Conservation (phyloP, 73 alveolate species). For the Tetrahymena elliotti region DNA sequence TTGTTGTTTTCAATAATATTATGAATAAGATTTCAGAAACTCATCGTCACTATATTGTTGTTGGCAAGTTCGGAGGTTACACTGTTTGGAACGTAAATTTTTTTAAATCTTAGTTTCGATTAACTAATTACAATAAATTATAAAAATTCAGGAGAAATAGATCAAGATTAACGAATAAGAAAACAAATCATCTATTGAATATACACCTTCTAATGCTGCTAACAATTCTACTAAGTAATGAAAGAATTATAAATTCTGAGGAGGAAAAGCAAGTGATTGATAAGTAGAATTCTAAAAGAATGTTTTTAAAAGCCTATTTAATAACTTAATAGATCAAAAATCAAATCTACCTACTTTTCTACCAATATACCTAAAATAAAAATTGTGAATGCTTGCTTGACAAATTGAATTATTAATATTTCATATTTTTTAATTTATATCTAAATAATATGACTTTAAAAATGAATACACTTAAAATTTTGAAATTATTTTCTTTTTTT, state of each 20-base stretch:
- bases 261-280: neutral
- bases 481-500: no score
- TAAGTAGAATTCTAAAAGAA: neutral
- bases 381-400: no score
- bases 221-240: neutral
- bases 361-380: no score
- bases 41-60: neutral
- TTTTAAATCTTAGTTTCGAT: neutral
- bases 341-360: no score
- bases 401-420: no score
- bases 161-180: neutral
- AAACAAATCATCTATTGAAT: neutral
- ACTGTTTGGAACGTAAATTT: neutral
- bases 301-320: neutral
- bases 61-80: neutral
- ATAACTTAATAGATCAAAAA: neutral
- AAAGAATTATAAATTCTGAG: neutral
- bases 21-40: neutral
- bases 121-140: neutral
- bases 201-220: neutral
- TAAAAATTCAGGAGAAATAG: neutral
- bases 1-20: neutral
- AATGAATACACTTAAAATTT: no score
- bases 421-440: no score
- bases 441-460: no score